A percentile compares a stretch with the other conserved stretches of the same genome.
phyloP scores from a whole-genome alignment of 2,329 filamentous ascomycete species.

The Diaporthe sp. region DNA sequence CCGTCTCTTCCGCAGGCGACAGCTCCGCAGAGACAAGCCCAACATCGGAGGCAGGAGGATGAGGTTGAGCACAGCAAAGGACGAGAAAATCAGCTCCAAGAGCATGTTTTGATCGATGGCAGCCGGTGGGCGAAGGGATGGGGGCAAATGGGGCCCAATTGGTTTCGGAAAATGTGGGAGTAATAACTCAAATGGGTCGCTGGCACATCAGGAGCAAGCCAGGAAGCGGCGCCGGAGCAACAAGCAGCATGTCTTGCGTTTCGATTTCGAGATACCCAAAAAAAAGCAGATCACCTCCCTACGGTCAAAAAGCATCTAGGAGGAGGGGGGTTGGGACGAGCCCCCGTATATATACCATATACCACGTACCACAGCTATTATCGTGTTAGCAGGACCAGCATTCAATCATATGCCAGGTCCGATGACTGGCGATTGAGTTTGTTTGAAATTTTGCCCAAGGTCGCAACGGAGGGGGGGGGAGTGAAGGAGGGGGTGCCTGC shows the following conservation, averaged over 20 bases:
- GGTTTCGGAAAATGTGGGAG: neutral
- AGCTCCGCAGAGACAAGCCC: neutral
- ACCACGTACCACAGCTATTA: neutral
- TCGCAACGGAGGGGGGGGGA: neutral
- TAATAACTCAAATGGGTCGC: neutral
- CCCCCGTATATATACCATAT: neutral
- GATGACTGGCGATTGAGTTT: conserved; percentile 35
- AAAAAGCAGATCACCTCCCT: neutral
- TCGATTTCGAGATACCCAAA: conserved; percentile 24
- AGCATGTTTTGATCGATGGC: conserved; percentile 1
- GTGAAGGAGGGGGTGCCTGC: neutral
- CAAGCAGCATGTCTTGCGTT: conserved; percentile 24
- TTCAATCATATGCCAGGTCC: conserved; percentile 8
- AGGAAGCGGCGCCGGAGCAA: neutral
- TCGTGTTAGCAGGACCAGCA: neutral
- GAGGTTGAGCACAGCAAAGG: conserved; percentile 23
- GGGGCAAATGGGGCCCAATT: neutral
- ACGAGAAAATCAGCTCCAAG: conserved; percentile 30
- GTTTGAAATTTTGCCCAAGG: conserved; percentile 20
- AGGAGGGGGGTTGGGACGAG: neutral
- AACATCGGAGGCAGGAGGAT: conserved; percentile 25
- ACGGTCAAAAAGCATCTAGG: neutral
- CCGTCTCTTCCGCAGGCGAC: neutral
- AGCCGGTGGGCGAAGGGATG: neutral
- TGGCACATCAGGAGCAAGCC: neutral